phyloP scores from a whole-genome alignment of 2,329 filamentous ascomycete species.

The Sclerotinia trifoliorum region DNA sequence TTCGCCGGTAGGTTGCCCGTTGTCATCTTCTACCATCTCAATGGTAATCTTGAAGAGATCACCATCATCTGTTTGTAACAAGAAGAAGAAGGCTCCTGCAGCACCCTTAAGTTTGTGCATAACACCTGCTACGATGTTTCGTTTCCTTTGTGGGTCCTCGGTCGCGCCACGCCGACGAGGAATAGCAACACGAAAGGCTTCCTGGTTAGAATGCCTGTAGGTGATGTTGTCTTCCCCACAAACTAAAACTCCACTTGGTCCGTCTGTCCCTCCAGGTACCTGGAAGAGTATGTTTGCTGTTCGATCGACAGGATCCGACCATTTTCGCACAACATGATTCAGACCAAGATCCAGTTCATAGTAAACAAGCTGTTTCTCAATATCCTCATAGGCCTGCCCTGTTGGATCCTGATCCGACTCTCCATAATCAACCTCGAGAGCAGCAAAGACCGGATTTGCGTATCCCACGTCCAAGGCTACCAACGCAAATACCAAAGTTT shows the following conservation, averaged over 20 bases:
- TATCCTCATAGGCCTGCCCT: slow-evolving; percentile 74
- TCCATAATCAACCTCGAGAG: slow-evolving; percentile 88
- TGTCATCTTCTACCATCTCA: slow-evolving; percentile 80
- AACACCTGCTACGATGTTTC: slow-evolving; percentile 83
- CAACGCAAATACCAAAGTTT: slow-evolving; percentile 84
- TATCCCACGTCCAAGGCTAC: slow-evolving; percentile 93
- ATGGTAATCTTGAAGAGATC: slow-evolving; percentile 96
- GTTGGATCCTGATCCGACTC: slow-evolving; percentile 89
- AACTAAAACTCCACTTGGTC: slow-evolving; percentile 90
- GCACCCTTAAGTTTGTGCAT: slow-evolving; percentile 91
- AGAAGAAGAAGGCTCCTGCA: slow-evolving; percentile 89
- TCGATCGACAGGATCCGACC: slow-evolving; percentile 90
- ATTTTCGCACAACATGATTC: slow-evolving; percentile 95
- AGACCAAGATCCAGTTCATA: slow-evolving; percentile 96
- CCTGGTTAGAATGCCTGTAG: slow-evolving; percentile 94
- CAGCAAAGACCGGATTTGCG: slow-evolving; percentile 94
- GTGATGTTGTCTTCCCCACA: slow-evolving; percentile 94
- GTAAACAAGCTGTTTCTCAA: slow-evolving; percentile 91
- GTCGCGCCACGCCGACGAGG: slow-evolving; percentile 82
- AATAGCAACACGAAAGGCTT: slow-evolving; percentile 83
- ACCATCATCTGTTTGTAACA: slow-evolving; percentile 95
- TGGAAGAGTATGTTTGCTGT: slow-evolving; percentile 89
- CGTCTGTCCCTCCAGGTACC: slow-evolving; percentile 89
- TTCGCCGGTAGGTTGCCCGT: slow-evolving; percentile 75
- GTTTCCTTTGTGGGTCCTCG: slow-evolving; percentile 88